Percentiles rank a stretch among this genome's conserved stretches.
phyloP scores from a whole-genome alignment of 768 basidiomycete species.

The Tulasnella sp. region DNA sequence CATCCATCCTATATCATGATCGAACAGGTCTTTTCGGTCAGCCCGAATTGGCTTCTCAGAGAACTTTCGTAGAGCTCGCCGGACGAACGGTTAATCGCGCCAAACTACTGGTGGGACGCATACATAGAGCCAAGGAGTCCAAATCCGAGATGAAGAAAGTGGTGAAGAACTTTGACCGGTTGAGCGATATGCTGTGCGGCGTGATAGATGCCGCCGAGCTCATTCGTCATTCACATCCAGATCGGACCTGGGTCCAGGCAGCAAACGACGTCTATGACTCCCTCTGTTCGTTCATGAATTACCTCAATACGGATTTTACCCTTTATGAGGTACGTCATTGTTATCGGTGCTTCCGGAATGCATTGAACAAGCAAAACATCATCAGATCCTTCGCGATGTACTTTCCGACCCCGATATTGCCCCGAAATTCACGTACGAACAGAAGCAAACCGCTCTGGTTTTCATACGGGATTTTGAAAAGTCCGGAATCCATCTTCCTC shows the following conservation, averaged over 20 bases:
- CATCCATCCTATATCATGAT: too few relatives aligned
- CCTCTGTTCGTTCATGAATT: slow-evolving; percentile 95
- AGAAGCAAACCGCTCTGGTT: slow-evolving; percentile 76
- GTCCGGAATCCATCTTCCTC: slow-evolving; percentile 84
- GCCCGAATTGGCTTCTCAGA: slow-evolving; percentile 52
- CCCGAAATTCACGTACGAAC: slow-evolving; percentile 55
- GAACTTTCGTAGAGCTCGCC: slow-evolving; percentile 57
- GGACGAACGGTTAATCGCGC: slow-evolving; percentile 72
- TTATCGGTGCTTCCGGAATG: slow-evolving; percentile 18
- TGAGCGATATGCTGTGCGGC: slow-evolving; percentile 90
- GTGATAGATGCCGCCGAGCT: slow-evolving; percentile 96
- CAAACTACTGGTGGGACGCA: slow-evolving; percentile 69
- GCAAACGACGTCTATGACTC: slow-evolving; percentile 82
- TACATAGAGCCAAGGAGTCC: slow-evolving; percentile 59
- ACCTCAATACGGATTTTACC: slow-evolving; percentile 84
- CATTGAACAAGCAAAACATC: slow-evolving; percentile 17
- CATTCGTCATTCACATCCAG: slow-evolving; percentile 86
- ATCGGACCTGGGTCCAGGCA: slow-evolving; percentile 65
- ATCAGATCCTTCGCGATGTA: slow-evolving; percentile 59
- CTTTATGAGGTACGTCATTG: slow-evolving; percentile 65
- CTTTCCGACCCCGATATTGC: slow-evolving; percentile 56
- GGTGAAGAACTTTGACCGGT: slow-evolving; percentile 90
- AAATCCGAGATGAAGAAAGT: slow-evolving; percentile 61
- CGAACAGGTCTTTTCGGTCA: slow-evolving; percentile 78
- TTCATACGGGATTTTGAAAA: slow-evolving; percentile 97